Base-by-base conservation (phyloP, 495 filamentous ascomycete species). In the Neurospora hispaniola region DNA sequence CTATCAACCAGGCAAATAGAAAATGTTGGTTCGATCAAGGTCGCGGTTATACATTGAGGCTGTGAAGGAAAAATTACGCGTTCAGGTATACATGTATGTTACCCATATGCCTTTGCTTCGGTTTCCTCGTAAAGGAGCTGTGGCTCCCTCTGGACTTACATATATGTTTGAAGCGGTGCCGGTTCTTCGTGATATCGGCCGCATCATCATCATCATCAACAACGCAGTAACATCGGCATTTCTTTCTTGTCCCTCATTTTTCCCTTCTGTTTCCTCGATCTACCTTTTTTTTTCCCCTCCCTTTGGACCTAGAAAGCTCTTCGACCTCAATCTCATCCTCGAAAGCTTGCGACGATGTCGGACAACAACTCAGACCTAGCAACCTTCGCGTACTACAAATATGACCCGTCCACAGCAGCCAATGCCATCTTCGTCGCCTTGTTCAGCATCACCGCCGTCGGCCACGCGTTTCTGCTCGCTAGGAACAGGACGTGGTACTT, bases 401-500 rank as follows among this genome's bases (percentile, higher is more conserved):
- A 88, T 71, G 75, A 81, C 14, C 89, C 89, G 2, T 87, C 83
- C 10, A 42, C 86, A 14, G 81, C 78, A 2, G 83, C 85, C 0
- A 88, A 85, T 3, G 68, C 83, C 7, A 75, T 87, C n/a, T 89
- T 88, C 72, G 74, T 83, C 5, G 76, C 80, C 6, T 74, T 89
- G 9, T 93, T 92, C 75, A 77, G 77, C 42, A 62, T 85, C 42
- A 78, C 84, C 0, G 78, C 86, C 6, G 23, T 81, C 5, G 73
- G 79, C 3, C 90, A 92, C 73, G 35, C 78, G 38, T 84, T 80
- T 69, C 85, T 89, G 70, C 73, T 91, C 8, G 69, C 82, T 44
- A 81, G 77, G 38, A 82, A 79, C 20, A 80, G 82, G 73, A 86
- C 84, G 9, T 91, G 86, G 86, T 91, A 88, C 78, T 88, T 91